Conservation (phyloP, 2,329 filamentous ascomycete species). For the Tricladium varicosporioides region DNA sequence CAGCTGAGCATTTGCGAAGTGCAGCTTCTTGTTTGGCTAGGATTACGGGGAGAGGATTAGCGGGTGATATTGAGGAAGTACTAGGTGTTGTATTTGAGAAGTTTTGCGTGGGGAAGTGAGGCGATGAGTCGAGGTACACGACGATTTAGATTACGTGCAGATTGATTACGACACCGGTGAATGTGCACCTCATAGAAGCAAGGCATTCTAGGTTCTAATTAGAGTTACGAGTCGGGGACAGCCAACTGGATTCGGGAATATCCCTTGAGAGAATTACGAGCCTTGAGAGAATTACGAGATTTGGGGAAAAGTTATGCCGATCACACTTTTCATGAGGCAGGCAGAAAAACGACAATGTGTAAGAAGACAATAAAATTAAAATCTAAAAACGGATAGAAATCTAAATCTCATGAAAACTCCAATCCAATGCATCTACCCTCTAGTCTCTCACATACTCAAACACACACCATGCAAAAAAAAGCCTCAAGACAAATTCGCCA, state of each 20-base stretch:
- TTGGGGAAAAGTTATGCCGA: neutral
- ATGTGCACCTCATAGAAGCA: no score
- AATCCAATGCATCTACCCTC: constrained; percentile 2
- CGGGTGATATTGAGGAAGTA: constrained; percentile 91
- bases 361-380: neutral
- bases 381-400: neutral
- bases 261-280: no score
- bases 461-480: neutral
- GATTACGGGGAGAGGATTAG: constrained; percentile 83
- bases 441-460: neutral
- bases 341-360: neutral
- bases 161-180: neutral
- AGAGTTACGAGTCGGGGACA: no score
- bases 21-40: constrained; percentile 78
- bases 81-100: constrained; percentile 97
- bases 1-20: constrained; percentile 81
- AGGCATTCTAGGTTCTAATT: no score
- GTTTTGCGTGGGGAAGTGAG: constrained; percentile 46
- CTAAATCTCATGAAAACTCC: neutral
- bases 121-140: neutral
- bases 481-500: neutral
- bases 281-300: neutral
- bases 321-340: neutral
- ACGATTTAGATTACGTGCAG: neutral
- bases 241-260: no score